These are phyloP conservation scores for Whalleya microplaca DNA, from an alignment of 2,329 filamentous ascomycete species.

Conservation along the genomic window DNA sequence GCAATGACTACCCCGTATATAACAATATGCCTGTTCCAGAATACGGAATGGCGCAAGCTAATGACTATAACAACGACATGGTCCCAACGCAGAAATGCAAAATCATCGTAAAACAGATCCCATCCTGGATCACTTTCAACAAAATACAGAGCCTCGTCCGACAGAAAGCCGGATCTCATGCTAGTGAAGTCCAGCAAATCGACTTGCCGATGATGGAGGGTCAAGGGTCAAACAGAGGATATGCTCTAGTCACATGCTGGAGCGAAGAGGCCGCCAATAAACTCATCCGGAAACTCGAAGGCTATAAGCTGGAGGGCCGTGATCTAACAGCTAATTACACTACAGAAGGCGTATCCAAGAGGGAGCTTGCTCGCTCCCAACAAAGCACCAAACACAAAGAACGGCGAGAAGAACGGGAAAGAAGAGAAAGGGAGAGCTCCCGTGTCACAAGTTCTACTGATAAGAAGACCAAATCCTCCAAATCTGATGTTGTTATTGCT, in stretches of 20 bases:
- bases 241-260: constrained; percentile 32
- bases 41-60: background rate
- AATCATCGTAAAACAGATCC: constrained; percentile 37
- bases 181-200: constrained; percentile 32
- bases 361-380: constrained; percentile 21
- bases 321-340: constrained; percentile 31
- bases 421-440: constrained; percentile 27
- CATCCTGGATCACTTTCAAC: constrained; percentile 25
- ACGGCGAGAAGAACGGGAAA: constrained; percentile 24
- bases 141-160: constrained; percentile 35
- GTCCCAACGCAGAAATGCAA: constrained; percentile 34
- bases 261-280: constrained; percentile 33
- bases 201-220: constrained; percentile 30
- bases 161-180: constrained; percentile 30
- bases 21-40: constrained; percentile 13
- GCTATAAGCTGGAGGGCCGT: constrained; percentile 31
- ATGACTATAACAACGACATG: constrained; percentile 8
- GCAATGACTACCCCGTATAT: constrained; percentile 22
- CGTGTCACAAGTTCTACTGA: constrained; percentile 19
- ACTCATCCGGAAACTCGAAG: constrained; percentile 32
- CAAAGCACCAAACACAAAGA: constrained; percentile 20
- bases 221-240: constrained; percentile 31
- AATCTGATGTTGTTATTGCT: constrained; percentile 32
- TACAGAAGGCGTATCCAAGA: constrained; percentile 35
- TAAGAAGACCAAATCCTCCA: constrained; percentile 27